A percentile compares a stretch with the other conserved stretches of the same genome.
Conservation (phyloP, 192 early-diverging fungal species). For the Geosiphon pyriformis region DNA sequence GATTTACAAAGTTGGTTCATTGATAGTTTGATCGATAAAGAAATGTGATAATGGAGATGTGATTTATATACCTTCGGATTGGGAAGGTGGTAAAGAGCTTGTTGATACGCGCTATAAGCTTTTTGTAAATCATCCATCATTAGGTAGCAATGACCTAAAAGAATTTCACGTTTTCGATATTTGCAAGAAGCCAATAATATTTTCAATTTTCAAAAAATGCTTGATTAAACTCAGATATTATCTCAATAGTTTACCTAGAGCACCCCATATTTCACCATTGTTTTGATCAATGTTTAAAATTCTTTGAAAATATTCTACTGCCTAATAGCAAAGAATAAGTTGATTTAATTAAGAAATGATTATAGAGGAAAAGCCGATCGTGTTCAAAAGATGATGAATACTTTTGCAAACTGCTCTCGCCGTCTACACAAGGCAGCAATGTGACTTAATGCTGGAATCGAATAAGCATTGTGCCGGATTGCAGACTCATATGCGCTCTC, state of each 20-base stretch:
- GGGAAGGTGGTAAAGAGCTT: conserved; percentile 86
- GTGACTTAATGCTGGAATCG: conserved; percentile 69
- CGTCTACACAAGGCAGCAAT: conserved; percentile 79
- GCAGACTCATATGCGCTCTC: conserved; percentile 82
- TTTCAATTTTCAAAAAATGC: not conserved
- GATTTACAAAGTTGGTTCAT: not conserved
- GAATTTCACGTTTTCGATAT: not conserved
- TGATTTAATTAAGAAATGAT: not conserved
- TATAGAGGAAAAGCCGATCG: conserved; percentile 2
- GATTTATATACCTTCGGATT: conserved; percentile 70
- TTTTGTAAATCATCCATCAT: conserved; percentile 94
- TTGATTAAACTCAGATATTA: too few relatives aligned
- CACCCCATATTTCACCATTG: conserved; percentile 95
- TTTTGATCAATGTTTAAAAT: conserved; percentile 73
- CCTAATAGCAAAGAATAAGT: conserved; percentile 52
- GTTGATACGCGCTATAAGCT: conserved; percentile 94
- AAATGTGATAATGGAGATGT: conserved; percentile 4
- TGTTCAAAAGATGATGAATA: conserved; percentile 25
- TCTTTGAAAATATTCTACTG: conserved; percentile 88
- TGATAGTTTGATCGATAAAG: not conserved
- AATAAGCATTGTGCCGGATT: conserved; percentile 92
- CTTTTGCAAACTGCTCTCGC: conserved; percentile 76
- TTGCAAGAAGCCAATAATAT: not conserved
- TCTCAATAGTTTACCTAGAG: too few relatives aligned
- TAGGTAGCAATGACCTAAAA: conserved; percentile 88